A percentile compares a stretch with the other conserved stretches of the same genome.
Evolutionary conservation across 768 basidiomycete species (phyloP).

Genomic region (Phylloporus rhodoxanthus): DNA sequence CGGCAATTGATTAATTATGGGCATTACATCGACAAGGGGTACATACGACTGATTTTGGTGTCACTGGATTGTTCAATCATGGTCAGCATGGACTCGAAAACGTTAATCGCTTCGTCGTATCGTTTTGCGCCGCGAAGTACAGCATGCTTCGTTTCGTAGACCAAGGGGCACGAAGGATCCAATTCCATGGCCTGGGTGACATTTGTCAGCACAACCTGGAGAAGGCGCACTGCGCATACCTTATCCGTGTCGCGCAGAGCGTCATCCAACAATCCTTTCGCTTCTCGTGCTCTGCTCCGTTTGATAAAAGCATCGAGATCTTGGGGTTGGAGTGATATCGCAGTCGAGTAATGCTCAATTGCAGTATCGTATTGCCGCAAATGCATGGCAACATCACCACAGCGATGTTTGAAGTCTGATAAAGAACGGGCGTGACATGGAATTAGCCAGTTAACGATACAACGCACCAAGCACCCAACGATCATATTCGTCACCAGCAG

Average conservation of each 20-base stretch:
- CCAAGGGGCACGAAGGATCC: not conserved
- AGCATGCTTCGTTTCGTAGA: not conserved
- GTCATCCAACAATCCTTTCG: slow-evolving; percentile 2
- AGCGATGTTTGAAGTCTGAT: slow-evolving; percentile 1
- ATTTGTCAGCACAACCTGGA: not conserved
- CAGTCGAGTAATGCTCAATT: slow-evolving; percentile 4
- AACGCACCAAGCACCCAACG: not conserved
- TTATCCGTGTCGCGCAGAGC: slow-evolving; percentile 7
- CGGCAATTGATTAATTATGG: not conserved
- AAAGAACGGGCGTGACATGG: not conserved
- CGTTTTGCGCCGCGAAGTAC: not conserved
- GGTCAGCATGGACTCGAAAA: slow-evolving; percentile 1
- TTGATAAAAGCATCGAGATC: not conserved
- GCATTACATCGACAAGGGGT: not conserved
- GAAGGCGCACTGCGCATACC: not conserved
- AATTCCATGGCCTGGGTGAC: not conserved
- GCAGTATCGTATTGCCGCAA: slow-evolving; percentile 4
- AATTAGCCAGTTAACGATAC: not conserved
- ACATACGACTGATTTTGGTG: not conserved
- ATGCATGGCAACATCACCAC: slow-evolving; percentile 6
- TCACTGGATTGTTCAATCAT: slow-evolving; percentile 2
- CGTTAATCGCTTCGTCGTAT: slow-evolving; percentile 4
- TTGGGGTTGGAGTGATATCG: not conserved
- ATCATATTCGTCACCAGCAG: not conserved
- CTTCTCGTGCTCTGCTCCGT: slow-evolving; percentile 6